Percentiles rank a stretch among this genome's conserved stretches.
Evolutionary conservation across 1,284 basidiomycete genomes (phyloP).

Genomic region (Puccinia polysora): DNA sequence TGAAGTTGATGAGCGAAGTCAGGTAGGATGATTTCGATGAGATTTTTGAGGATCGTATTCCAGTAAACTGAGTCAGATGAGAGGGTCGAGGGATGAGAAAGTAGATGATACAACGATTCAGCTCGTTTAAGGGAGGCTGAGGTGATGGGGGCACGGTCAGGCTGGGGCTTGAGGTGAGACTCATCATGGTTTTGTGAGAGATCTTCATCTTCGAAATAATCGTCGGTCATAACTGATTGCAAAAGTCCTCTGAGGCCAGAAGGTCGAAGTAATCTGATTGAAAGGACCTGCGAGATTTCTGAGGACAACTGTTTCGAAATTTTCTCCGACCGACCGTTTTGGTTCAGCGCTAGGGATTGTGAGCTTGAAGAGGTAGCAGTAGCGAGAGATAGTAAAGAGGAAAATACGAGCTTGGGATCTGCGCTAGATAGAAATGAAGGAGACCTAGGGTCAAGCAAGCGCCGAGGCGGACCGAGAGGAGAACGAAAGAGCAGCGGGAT

Average conservation of each 20-base stretch:
- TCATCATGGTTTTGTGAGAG: background rate
- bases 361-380: background rate
- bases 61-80: slow-evolving; percentile 1
- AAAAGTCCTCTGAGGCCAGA: slow-evolving; percentile 12
- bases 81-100: slow-evolving; percentile 6
- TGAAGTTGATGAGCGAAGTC: background rate
- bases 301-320: no score
- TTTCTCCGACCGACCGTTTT: no score
- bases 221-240: slow-evolving; percentile 20
- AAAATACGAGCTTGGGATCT: slow-evolving; percentile 6
- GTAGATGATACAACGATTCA: slow-evolving; percentile 12
- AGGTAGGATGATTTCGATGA: slow-evolving; percentile 4
- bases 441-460: no score
- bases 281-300: slow-evolving; percentile 23
- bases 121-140: slow-evolving; percentile 26
- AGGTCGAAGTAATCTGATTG: slow-evolving; percentile 6
- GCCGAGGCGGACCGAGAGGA: no score
- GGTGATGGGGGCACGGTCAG: background rate
- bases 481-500: no score
- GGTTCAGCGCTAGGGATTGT: background rate
- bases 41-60: background rate
- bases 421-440: background rate
- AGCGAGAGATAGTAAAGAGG: slow-evolving; percentile 7
- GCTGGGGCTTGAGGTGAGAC: background rate
- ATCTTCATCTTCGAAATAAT: slow-evolving; percentile 27